Evolutionary conservation across 768 basidiomycete genomes (phyloP), one percentile per base, ranked within the genome.

Genomic region (Xerocomellus amylosporus): DNA sequence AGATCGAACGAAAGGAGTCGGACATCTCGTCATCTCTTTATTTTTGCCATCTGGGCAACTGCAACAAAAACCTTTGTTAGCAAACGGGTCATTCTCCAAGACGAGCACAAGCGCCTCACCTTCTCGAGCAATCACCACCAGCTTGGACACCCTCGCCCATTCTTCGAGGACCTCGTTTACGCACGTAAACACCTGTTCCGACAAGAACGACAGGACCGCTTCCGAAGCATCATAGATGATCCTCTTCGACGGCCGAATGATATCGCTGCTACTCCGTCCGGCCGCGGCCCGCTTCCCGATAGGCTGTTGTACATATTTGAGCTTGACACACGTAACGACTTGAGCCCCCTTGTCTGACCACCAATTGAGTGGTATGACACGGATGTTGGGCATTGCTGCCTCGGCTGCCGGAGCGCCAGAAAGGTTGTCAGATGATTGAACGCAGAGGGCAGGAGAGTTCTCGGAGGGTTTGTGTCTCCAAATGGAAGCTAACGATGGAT

Each of bases 111-210:
- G 5, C 12, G 45, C n/a, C 76, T 53, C 65, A 90, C 92, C 84
- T 75, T 94, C 90, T 55, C 91, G 83, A 12, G 93, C 93, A 51
- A 96, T 93, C 26, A 94, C 90, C 13, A 94, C 90, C 81, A 94
- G 93, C 72, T 93, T 95, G 19, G 90, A 91, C 30, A 96, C 89
- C 42, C 88, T 78, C 38, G 90, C 90, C 92, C 93, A 96, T 70
- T 94, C 93, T 64, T 93, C 90, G 60, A 91, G 72, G 67, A 97
- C 93, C 61, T 93, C 88, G 55, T 89, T 87, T 19, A 97, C 90
- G 63, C 93, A 95, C 8, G 85, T 86, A 59, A 92, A 83, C 59
- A 95, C 87, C 63, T 93, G 82, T 60, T 90, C 88, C 2, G 90
- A 91, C 34, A 91, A 73, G 70, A 97, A 95, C 0, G 88, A 92